These are phyloP conservation scores for Vigna reflexopilosa DNA, from an alignment of 306 rosid species.

Conservation along the genomic window DNA sequence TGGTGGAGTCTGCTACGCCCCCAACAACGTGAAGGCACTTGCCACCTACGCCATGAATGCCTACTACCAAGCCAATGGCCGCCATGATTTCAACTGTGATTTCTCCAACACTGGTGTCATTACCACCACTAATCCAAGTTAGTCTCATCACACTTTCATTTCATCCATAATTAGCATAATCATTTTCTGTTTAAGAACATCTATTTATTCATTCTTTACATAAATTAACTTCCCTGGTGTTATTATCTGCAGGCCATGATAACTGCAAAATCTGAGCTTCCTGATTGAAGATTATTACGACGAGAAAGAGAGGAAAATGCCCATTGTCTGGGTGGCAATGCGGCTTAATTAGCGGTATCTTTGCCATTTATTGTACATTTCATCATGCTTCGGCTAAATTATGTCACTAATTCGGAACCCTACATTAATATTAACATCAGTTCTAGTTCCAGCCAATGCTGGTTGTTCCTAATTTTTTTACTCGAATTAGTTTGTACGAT, in stretches of 20 bases:
- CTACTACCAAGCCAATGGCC: conserved; percentile 67
- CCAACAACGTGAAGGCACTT: conserved; percentile 51
- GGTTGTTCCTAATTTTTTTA: background rate
- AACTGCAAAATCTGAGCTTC: conserved; percentile 42
- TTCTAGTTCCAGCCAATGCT: background rate
- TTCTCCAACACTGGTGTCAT: conserved; percentile 61
- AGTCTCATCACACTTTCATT: conserved; percentile 14
- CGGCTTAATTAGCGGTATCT: background rate
- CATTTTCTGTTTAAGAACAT: too few relatives aligned
- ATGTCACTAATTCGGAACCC: background rate
- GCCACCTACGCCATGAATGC: conserved; percentile 86
- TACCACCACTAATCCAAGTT: conserved; percentile 64
- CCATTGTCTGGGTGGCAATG: background rate
- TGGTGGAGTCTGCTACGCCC: conserved; percentile 67
- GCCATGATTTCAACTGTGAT: conserved; percentile 67
- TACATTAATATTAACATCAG: background rate
- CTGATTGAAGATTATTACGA: conserved; percentile 5
- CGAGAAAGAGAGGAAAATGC: background rate
- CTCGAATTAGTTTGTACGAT: too few relatives aligned
- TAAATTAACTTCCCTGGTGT: background rate
- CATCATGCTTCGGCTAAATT: background rate
- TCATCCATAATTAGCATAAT: too few relatives aligned
- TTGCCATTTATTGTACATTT: conserved; percentile 11
- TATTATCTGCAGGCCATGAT: conserved; percentile 46
- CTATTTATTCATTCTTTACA: too few relatives aligned